These are phyloP conservation scores for Fonsecaea pedrosoi DNA, from an alignment of 2,329 filamentous ascomycete species.

Conservation along the genomic window DNA sequence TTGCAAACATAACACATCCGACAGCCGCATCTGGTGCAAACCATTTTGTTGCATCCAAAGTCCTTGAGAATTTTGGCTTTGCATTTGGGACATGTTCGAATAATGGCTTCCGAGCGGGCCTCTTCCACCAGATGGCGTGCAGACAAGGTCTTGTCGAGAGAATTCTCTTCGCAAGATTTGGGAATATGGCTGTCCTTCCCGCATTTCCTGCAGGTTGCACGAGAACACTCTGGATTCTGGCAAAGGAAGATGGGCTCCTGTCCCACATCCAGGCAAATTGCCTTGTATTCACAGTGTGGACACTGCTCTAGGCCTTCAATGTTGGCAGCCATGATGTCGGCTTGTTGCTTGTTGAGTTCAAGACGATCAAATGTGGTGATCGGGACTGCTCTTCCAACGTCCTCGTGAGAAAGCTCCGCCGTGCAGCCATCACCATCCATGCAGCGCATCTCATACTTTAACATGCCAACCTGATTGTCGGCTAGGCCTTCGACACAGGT, in stretches of 20 bases:
- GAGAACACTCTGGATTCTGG: slow-evolving; percentile 67
- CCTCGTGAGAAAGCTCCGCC: slow-evolving; percentile 47
- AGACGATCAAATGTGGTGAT: slow-evolving; percentile 66
- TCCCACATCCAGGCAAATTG: slow-evolving; percentile 71
- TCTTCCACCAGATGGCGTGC: slow-evolving; percentile 76
- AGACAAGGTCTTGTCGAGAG: slow-evolving; percentile 64
- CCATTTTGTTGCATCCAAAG: slow-evolving; percentile 83
- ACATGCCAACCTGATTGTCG: slow-evolving; percentile 70
- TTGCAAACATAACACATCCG: slow-evolving; percentile 69
- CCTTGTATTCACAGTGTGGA: slow-evolving; percentile 82
- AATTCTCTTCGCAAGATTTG: slow-evolving; percentile 71
- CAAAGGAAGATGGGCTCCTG: slow-evolving; percentile 77
- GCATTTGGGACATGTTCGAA: slow-evolving; percentile 72
- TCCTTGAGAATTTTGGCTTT: slow-evolving; percentile 80
- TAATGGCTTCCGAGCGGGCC: slow-evolving; percentile 79
- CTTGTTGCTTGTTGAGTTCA: slow-evolving; percentile 73
- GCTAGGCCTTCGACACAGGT: slow-evolving; percentile 70
- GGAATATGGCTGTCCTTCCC: slow-evolving; percentile 73
- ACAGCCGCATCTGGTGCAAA: slow-evolving; percentile 66
- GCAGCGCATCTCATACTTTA: slow-evolving; percentile 72
- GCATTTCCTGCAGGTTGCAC: slow-evolving; percentile 72
- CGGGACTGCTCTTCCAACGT: slow-evolving; percentile 34
- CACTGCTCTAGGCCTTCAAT: slow-evolving; percentile 77
- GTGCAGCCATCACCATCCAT: slow-evolving; percentile 73
- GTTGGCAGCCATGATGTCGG: slow-evolving; percentile 70